Evolutionary conservation across 1,284 basidiomycete genomes (phyloP).

Genomic region (Hemileia vastatrix): DNA sequence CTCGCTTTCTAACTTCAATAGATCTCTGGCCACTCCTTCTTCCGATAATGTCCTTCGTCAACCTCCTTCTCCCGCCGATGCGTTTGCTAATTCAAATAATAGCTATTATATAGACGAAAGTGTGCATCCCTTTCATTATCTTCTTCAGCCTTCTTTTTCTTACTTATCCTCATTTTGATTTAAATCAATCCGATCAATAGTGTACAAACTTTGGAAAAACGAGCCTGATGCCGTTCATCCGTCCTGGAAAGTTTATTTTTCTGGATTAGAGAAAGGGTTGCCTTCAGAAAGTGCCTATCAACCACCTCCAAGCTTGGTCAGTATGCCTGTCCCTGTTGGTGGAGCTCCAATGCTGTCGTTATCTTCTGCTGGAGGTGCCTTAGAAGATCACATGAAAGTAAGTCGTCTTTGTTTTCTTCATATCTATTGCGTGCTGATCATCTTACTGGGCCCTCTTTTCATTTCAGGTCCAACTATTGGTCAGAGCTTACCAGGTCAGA

Average conservation of each 20-base stretch:
- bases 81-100: slow-evolving; percentile 23
- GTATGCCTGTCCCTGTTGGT: slow-evolving; percentile 52
- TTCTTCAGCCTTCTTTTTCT: too few species aligned
- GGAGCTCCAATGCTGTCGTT: slow-evolving; percentile 73
- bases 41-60: slow-evolving; percentile 14
- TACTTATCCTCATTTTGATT: too few species aligned
- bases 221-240: slow-evolving; percentile 82
- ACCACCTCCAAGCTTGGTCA: slow-evolving; percentile 61
- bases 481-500: slow-evolving; percentile 96
- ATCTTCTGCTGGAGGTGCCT: slow-evolving; percentile 51
- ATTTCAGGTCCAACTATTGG: slow-evolving; percentile 80
- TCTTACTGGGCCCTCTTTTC: neutral
- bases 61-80: slow-evolving; percentile 21
- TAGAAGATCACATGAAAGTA: slow-evolving; percentile 92
- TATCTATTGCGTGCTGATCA: neutral
- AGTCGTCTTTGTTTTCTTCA: slow-evolving; percentile 26
- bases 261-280: slow-evolving; percentile 80
- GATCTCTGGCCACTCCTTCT: slow-evolving; percentile 9
- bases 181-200: too few species aligned
- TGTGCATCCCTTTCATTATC: too few species aligned
- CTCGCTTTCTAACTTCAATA: too few species aligned
- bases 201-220: slow-evolving; percentile 42
- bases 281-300: slow-evolving; percentile 73
- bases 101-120: slow-evolving; percentile 25
- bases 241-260: slow-evolving; percentile 93